These are phyloP conservation scores for Vigna trinervia DNA, from an alignment of 306 rosid species.

Conservation along the genomic window DNA sequence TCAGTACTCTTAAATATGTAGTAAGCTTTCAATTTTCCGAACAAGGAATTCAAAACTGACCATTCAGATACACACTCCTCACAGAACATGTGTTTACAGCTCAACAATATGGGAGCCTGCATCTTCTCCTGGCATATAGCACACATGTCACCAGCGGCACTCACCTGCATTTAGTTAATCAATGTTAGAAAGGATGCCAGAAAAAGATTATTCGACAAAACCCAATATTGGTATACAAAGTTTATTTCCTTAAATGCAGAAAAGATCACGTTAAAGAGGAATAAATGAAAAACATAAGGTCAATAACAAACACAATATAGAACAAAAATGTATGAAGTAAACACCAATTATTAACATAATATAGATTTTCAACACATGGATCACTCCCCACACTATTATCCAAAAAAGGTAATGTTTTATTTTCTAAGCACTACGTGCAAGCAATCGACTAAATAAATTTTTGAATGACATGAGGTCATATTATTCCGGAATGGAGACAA, in stretches of 20 bases:
- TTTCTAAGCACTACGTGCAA: neutral
- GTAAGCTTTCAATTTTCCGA: conserved; percentile 24
- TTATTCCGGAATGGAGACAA: neutral
- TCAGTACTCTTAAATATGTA: conserved; percentile 20
- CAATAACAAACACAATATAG: conserved; percentile 23
- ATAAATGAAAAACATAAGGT: conserved; percentile 13
- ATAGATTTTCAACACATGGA: conserved; percentile 13
- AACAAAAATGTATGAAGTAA: neutral
- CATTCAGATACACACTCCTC: conserved; percentile 97
- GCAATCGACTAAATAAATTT: neutral
- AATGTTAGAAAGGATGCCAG: neutral
- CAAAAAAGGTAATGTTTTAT: conserved; percentile 7
- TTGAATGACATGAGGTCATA: neutral
- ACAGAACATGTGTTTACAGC: conserved; percentile 92
- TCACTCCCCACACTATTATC: neutral
- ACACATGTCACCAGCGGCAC: conserved; percentile 82
- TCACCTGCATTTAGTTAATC: conserved; percentile 67
- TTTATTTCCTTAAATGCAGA: conserved; percentile 2
- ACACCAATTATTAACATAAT: neutral
- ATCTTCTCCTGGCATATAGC: conserved; percentile 98
- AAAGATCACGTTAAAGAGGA: neutral
- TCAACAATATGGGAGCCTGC: conserved; percentile 76
- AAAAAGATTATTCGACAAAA: neutral
- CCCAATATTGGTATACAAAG: neutral
- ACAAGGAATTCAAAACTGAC: conserved; percentile 59